Percentiles rank a stretch among this genome's conserved stretches.
Conservation (phyloP, 73 alveolate genomes). For the Paraurostyla sp. region DNA sequence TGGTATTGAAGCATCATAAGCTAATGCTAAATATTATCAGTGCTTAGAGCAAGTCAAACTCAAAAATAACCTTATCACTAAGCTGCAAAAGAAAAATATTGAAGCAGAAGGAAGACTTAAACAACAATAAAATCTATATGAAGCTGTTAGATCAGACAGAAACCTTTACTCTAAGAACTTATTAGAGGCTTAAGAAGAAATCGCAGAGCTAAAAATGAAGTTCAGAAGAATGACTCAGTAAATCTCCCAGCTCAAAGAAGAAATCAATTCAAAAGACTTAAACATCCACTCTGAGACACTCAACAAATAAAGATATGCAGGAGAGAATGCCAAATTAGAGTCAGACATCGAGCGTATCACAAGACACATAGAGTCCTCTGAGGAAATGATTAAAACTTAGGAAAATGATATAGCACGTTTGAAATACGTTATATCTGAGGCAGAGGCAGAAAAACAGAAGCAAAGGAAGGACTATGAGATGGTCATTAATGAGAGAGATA, state of each 20-base stretch:
- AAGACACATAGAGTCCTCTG: conserved; percentile 91
- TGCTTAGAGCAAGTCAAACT: conserved; percentile 96
- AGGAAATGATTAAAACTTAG: conserved; percentile 95
- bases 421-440: conserved; percentile 95
- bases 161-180: conserved; percentile 98
- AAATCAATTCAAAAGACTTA: conserved; percentile 91
- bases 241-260: conserved; percentile 94
- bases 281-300: conserved; percentile 88
- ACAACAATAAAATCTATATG: conserved; percentile 98
- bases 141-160: conserved; percentile 98
- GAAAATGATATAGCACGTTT: conserved; percentile 97
- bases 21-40: conserved; percentile 96
- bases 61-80: conserved; percentile 95
- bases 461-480: conserved; percentile 98
- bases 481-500: conserved; percentile 99
- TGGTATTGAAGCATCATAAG: conserved; percentile 97
- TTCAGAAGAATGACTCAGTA: conserved; percentile 93
- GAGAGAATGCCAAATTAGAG: conserved; percentile 89
- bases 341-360: conserved; percentile 90
- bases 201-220: conserved; percentile 91
- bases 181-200: conserved; percentile 97
- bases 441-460: conserved; percentile 96
- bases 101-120: conserved; percentile 98
- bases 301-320: conserved; percentile 83
- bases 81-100: conserved; percentile 92